Evolutionary conservation across 148 eudicot species (phyloP), one percentile per base, ranked within the genome.

Genomic region (Rhododendron williamsianum): DNA sequence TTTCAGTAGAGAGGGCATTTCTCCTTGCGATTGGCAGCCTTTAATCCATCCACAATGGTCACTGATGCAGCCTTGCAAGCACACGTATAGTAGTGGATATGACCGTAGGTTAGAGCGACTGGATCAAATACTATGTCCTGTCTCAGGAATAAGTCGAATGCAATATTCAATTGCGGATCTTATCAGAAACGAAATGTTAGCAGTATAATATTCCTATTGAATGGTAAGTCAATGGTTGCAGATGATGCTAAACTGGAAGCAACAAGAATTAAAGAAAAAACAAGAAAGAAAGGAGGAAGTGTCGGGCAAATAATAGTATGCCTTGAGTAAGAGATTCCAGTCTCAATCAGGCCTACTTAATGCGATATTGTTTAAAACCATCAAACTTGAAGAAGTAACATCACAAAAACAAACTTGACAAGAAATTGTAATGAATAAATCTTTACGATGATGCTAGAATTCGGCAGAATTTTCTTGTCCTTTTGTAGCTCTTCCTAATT

Each of bases 111-210:
- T 48, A 95, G 94, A 87, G 97, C 92, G 38, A 96, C 95, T 2
- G 98, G 93, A 73, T 96, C 98, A 87, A 95, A 96, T 65, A 95
- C 94, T 0, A 94, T 93, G 80, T 94, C 97, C 99, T 95, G 97
- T 81, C 36, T 52, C 78, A 78, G 25, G 58, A 63, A 38, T 69
- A 52, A 63, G 13, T 25, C 67, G 35, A 85, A 82, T 33, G 9
- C 54, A 83, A 41, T 35, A 21, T 73, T 27, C 35, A 87, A 38
- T 76, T 12, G 11, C 16, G 35, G 67, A 58, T 10, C 63, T 76
- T 81, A 41, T 11, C n/a, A 4, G 33, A 76, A 63, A 43, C 33
- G 8, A 46, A 12, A 78, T 2, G 43, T 21, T 35, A 56, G 71
- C 71, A 15, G 25, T 33, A 11, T 63, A 10, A 43, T 67, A 67